Evolutionary conservation across 176 grass and related monocot genomes (phyloP).

Genomic region (Phyllostachys edulis): DNA sequence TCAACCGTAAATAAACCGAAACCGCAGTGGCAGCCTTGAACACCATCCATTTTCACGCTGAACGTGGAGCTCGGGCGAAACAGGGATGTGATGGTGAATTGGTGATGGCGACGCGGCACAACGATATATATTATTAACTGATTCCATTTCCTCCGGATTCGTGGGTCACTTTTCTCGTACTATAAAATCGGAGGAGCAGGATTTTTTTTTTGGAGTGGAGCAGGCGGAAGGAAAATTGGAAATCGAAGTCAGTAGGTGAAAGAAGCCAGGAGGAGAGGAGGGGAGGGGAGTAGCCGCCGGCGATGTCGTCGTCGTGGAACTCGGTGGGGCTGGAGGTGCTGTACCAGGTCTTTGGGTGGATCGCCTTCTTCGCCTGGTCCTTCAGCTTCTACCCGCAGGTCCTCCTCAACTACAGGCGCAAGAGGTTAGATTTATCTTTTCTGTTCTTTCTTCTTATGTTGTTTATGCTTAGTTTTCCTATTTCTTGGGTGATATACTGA

Average conservation of each 20-base stretch:
- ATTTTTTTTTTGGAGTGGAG: too few relatives aligned
- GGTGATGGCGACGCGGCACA: background rate
- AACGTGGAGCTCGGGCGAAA: too few relatives aligned
- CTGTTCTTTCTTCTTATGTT: too few relatives aligned
- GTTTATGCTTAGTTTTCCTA: background rate
- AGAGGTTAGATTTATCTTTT: slow-evolving; percentile 44
- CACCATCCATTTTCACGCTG: background rate
- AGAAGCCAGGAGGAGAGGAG: background rate
- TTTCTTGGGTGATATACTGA: background rate
- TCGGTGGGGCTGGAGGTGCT: slow-evolving; percentile 63
- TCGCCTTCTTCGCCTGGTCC: slow-evolving; percentile 94
- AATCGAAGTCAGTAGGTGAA: background rate
- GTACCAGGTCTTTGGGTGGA: slow-evolving; percentile 86
- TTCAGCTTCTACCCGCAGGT: slow-evolving; percentile 97
- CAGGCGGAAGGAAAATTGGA: too few relatives aligned
- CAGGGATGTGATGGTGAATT: too few relatives aligned
- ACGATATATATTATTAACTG: background rate
- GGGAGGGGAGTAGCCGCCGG: background rate
- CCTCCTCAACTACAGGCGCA: slow-evolving; percentile 84
- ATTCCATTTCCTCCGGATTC: background rate
- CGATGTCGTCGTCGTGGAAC: slow-evolving; percentile 79
- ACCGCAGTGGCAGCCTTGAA: background rate
- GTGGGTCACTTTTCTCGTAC: background rate
- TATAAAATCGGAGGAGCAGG: slow-evolving; percentile 18
- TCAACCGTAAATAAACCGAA: background rate